Percentiles rank a stretch among this genome's conserved stretches.
These are phyloP conservation scores for Vaccinium corymbosum DNA, from an alignment of 148 eudicot genomes.

Conservation along the genomic window DNA sequence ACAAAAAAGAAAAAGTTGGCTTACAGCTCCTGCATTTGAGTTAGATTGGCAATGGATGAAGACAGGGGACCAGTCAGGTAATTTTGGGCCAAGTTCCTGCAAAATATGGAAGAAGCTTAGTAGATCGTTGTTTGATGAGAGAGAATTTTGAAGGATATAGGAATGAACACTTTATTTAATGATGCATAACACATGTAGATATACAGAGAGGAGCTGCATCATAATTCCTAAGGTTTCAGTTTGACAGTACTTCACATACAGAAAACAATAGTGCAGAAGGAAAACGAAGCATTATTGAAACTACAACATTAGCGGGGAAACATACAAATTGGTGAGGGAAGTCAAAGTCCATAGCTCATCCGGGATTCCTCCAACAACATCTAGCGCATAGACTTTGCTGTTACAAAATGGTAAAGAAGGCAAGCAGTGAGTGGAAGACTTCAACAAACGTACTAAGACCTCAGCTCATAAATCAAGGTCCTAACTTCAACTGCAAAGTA, in stretches of 20 bases:
- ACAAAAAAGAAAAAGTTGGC: constrained; percentile 11
- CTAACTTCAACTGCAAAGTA: background rate
- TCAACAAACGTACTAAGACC: background rate
- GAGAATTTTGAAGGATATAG: background rate
- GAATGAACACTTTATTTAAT: background rate
- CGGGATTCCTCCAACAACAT: constrained; percentile 56
- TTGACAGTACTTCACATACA: background rate
- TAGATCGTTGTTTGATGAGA: background rate
- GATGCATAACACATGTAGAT: background rate
- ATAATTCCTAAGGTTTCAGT: background rate
- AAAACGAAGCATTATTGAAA: background rate
- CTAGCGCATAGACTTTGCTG: constrained; percentile 65
- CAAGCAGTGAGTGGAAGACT: constrained; percentile 3
- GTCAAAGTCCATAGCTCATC: constrained; percentile 75
- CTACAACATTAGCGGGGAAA: background rate
- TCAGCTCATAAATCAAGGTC: background rate
- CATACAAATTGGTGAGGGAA: constrained; percentile 16
- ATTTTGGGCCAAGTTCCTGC: constrained; percentile 59
- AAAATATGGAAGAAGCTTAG: constrained; percentile 1
- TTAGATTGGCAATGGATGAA: constrained; percentile 64
- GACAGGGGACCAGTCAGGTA: constrained; percentile 70
- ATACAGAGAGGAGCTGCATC: background rate
- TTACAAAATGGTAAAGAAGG: constrained; percentile 1
- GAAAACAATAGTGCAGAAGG: background rate
- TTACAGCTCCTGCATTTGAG: constrained; percentile 66